Evolutionary conservation across 768 basidiomycete genomes (phyloP), one percentile per base, ranked within the genome.

Genomic region (Lentinula lateritia): DNA sequence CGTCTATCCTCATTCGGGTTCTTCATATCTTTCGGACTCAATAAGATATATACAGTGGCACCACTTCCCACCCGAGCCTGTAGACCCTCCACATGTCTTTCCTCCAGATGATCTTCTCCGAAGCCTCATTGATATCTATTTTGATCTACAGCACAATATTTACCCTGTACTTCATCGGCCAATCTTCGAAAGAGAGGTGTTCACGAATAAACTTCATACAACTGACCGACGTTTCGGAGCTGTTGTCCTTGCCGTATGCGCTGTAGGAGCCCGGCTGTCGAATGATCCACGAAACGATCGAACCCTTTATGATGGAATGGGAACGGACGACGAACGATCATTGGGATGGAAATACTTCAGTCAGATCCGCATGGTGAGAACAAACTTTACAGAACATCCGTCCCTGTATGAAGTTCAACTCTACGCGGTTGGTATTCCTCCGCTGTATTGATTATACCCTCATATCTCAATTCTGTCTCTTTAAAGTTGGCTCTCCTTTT

Each of bases 81-180:
- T 50, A 39, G 20, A 45, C n/a, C 9, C 20, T 5, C 28, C 46
- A 16, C 36, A 50, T 50, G n/a, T 32, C 16, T 78, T 77, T 45
- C 77, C 78, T 0, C 66, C 71, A 0, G 58, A 65, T 2, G 77
- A 78, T 32, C 70, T 87, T 32, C 72, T 75, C 12, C 58, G 61
- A 10, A 42, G 52, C 0, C 72, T 88, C 20, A 70, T 86, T 55
- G 73, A 82, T 41, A 69, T 77, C 18, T 86, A 80, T 63, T 88
- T 88, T 65, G 60, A 58, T 1, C 58, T 74, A 38, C 28, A 71
- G 61, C 80, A 85, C 63, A 50, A 65, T 13, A 64, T 74, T 28
- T 65, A 73, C 2, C 83, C 84, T 1, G 66, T 88, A 1, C 68
- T 88, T 13, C 85, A 87, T 63, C 74, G 78, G 6, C 77, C 78